Conservation (phyloP, 2,329 filamentous ascomycete species). For the Albophoma yamanashiensis region DNA sequence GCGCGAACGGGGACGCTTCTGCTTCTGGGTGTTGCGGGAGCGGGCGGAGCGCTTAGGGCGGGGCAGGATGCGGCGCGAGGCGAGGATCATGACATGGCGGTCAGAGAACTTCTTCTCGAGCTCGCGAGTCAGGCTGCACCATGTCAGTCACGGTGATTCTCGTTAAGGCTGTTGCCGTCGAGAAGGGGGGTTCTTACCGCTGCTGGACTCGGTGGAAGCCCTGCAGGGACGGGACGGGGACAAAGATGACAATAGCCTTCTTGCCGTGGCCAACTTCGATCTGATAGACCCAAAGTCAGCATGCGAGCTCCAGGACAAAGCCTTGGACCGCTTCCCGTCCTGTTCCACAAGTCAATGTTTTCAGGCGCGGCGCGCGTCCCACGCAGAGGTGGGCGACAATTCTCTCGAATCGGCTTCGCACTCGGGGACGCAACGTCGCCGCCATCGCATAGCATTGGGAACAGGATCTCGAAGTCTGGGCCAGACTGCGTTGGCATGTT, state of each 20-base stretch:
- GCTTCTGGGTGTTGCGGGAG: constrained; percentile 90
- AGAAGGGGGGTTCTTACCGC: constrained; percentile 58
- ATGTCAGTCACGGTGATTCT: constrained; percentile 10
- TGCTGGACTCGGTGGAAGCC: constrained; percentile 99
- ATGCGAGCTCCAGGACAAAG: constrained; percentile 63
- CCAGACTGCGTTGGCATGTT: constrained; percentile 21
- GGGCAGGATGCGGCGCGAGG: constrained; percentile 96
- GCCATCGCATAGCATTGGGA: constrained; percentile 27
- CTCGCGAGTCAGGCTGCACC: constrained; percentile 91
- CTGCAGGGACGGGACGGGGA: constrained; percentile 96
- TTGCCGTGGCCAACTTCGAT: constrained; percentile 99
- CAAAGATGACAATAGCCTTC: constrained; percentile 99
- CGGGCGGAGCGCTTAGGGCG: constrained; percentile 97
- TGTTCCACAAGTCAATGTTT: constrained; percentile 44
- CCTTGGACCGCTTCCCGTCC: constrained; percentile 69
- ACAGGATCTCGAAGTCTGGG: constrained; percentile 29
- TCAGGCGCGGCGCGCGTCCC: constrained; percentile 19
- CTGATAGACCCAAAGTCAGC: constrained; percentile 68
- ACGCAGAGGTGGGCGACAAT: constrained; percentile 7
- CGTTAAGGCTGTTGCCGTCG: neutral
- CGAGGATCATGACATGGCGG: constrained; percentile 98
- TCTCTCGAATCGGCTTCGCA: constrained; percentile 14
- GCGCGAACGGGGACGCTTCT: constrained; percentile 97
- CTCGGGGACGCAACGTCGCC: constrained; percentile 12
- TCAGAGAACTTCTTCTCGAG: constrained; percentile 99